Evolutionary conservation across 345 rosid species (phyloP), one percentile per base, ranked within the genome.

Genomic region (Crucihimalaya himalaica): DNA sequence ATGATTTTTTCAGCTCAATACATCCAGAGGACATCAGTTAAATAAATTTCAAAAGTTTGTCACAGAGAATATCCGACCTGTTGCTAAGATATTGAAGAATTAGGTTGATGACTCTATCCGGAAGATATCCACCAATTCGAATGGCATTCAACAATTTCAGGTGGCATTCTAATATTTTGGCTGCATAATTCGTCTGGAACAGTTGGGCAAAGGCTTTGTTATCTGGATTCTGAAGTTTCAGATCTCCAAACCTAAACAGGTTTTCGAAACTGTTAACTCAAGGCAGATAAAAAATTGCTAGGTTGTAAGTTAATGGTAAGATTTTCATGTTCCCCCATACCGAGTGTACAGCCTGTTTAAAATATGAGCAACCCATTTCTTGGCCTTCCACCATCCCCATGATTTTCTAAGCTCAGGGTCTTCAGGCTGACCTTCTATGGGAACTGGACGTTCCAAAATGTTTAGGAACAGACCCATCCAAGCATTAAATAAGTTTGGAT

Each of bases 301-400:
- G 64, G 50, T 51, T 40, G 51, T 28, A 65, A 59, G 63, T 52
- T 52, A 18, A 19, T 12, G 37, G 23, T 40, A 34, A 31, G 2
- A 37, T 21, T 51, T 58, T 48, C 40, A 66, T 31, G 47, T 13
- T 40, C 62, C 52, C 23, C 58, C 85, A 56, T 76, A 90, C 98
- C 99, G 71, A 34, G 98, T 90, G 79, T 87, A 92, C 8, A 96
- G 89, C 86, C 98, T 86, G 82, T 96, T 96, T 74, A 92, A 82
- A 77, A 96, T 96, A 78, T 96, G 98, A 74, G 90, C 92, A 1
- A 96, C 89, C 99, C 99, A 96, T 76, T 96, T 96, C 84, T 96
- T 96, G 84, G 87, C 89, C 79, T 96, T 96, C 99, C 99, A 96
- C 99, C 99, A 96, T 14, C 99, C 97, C 99, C 99, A 96, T 43